Evolutionary conservation across 2,329 filamentous ascomycete species (phyloP), one percentile per base, ranked within the genome.

Genomic region (Colletotrichum lentis): DNA sequence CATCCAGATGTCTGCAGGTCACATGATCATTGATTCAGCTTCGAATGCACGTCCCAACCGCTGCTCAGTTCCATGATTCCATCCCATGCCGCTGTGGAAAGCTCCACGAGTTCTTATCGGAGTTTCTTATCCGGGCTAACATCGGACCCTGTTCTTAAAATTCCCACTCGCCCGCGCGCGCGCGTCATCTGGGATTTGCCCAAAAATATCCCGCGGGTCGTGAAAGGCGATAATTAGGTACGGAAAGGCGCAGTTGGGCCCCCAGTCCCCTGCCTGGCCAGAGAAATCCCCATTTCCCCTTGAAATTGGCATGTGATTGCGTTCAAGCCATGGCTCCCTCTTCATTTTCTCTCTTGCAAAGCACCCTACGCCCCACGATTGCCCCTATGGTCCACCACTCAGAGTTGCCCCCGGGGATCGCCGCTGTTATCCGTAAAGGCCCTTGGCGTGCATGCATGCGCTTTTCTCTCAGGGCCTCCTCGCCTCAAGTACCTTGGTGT

Each of bases 251-350:
- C 56, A 7, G 37, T 22, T 46, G 22, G 35, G 39, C 37, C 44
- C 55, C 56, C 62, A 43, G 39, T 55, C 55, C 41, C 46, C 24
- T 52, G 43, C 54, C 20, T 22, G 41, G 24, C 22, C 22, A 52
- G 43, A 39, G 41, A 56, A 47, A 46, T 39, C 12, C 35, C 24
- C 27, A 22, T 22, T 20, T 20, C 20, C 46, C 37, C 58, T 57
- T 53, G 39, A 41, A 39, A 35, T 70, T 70, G 27, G 57, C 68
- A 70, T 70, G 64, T 70, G 64, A 70, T 70, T 53, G 37, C 57
- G 68, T 70, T 70, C 59, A 70, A 46, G 68, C 68, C 68, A 70
- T 50, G 62, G 62, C 62, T 68, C 62, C n/a, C 20, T 65, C 49
- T 49, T 65, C 55, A 65, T 59, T 68, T 65, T 68, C 65, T 65